phyloP scores from a whole-genome alignment of 2,329 filamentous ascomycete genomes.

The Shiraia sp. region DNA sequence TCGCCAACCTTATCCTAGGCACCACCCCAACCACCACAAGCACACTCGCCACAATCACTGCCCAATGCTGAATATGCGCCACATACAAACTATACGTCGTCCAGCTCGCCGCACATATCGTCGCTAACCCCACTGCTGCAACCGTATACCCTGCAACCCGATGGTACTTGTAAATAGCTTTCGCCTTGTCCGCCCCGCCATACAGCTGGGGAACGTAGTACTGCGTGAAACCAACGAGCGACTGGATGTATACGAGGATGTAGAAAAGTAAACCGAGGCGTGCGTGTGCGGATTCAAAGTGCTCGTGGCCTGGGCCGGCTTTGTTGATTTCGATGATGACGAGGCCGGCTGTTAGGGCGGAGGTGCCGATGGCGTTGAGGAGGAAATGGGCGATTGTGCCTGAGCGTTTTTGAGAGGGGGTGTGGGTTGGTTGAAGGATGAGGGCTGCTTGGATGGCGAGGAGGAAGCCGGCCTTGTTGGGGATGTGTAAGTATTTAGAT shows the following conservation, averaged over 20 bases:
- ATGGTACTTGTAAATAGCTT: slow-evolving; percentile 89
- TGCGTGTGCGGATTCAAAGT: slow-evolving; percentile 81
- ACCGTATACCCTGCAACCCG: slow-evolving; percentile 75
- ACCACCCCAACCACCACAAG: slow-evolving; percentile 73
- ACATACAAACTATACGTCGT: slow-evolving; percentile 74
- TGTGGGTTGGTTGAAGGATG: slow-evolving; percentile 84
- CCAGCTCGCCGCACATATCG: slow-evolving; percentile 73
- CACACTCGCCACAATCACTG: slow-evolving; percentile 66
- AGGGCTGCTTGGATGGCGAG: slow-evolving; percentile 79
- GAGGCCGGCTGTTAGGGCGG: slow-evolving; percentile 66
- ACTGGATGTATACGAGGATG: slow-evolving; percentile 71
- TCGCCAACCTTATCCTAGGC: slow-evolving; percentile 79
- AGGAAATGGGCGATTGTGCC: slow-evolving; percentile 68
- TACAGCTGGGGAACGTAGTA: slow-evolving; percentile 76
- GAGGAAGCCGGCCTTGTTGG: slow-evolving; percentile 64
- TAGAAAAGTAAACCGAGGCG: slow-evolving; percentile 80
- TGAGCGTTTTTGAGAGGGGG: slow-evolving; percentile 69
- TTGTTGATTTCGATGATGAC: slow-evolving; percentile 85
- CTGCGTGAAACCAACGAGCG: slow-evolving; percentile 78
- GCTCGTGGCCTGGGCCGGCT: slow-evolving; percentile 63
- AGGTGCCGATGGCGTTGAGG: slow-evolving; percentile 69
- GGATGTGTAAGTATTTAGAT: slow-evolving; percentile 1
- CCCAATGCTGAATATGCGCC: slow-evolving; percentile 76
- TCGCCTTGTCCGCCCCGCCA: slow-evolving; percentile 78
- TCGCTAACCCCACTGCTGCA: slow-evolving; percentile 71